phyloP scores from a whole-genome alignment of 1,284 basidiomycete species.

The Cryptococcus sp. region DNA sequence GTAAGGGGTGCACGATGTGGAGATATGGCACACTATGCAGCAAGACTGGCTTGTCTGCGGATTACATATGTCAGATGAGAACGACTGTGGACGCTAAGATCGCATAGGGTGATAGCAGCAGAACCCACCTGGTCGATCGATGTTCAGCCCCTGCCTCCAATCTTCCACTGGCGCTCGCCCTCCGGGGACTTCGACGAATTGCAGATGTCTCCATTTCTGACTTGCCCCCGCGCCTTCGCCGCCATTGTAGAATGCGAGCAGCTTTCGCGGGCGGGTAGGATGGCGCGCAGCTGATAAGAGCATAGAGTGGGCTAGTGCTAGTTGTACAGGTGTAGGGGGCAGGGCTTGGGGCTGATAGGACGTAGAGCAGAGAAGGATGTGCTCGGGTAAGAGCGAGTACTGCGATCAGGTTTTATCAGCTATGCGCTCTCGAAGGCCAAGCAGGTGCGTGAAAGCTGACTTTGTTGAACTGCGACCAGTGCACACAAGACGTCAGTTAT shows the following conservation, averaged over 20 bases:
- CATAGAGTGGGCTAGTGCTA: conserved; percentile 70
- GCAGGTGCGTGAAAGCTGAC: conserved; percentile 2
- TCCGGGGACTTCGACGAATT: conserved; percentile 67
- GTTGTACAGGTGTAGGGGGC: conserved; percentile 73
- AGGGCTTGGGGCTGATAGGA: conserved; percentile 63
- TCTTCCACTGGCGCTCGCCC: conserved; percentile 72
- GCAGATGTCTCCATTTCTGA: conserved; percentile 83
- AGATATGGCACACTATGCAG: conserved; percentile 71
- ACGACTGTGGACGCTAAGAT: background rate
- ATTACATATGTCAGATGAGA: background rate
- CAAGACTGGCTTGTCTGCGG: conserved; percentile 69
- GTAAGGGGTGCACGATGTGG: conserved; percentile 65
- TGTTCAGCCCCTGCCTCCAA: conserved; percentile 61
- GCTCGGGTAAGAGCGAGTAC: conserved; percentile 75
- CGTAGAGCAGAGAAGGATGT: conserved; percentile 65
- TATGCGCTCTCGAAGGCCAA: background rate
- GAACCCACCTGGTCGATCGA: conserved; percentile 64
- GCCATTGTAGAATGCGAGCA: conserved; percentile 85
- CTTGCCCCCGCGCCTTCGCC: conserved; percentile 80
- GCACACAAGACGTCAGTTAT: background rate
- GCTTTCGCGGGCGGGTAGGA: conserved; percentile 56
- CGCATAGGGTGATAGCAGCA: background rate
- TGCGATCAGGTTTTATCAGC: conserved; percentile 8
- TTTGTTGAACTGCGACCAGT: conserved; percentile 68
- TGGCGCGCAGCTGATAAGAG: conserved; percentile 66